A percentile compares a stretch with the other conserved stretches of the same genome.
phyloP scores from a whole-genome alignment of 2,329 filamentous ascomycete species.

The Cladosporium cucumerinum region DNA sequence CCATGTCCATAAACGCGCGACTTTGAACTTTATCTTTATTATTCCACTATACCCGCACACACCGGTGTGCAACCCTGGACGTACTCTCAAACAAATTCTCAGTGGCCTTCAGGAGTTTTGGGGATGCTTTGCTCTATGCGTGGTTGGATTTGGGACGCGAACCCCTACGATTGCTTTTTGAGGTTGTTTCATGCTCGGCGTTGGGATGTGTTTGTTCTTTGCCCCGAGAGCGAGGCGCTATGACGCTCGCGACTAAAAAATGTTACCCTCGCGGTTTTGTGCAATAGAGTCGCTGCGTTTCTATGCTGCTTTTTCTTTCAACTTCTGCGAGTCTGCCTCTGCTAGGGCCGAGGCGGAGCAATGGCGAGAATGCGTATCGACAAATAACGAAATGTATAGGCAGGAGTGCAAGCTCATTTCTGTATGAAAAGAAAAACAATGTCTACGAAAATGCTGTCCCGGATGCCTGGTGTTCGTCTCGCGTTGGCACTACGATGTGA shows the following conservation, averaged over 20 bases:
- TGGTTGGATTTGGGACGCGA: slow-evolving; percentile 1
- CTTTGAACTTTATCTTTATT: slow-evolving; percentile 5
- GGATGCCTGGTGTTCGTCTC: background rate
- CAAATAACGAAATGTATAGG: slow-evolving; percentile 4
- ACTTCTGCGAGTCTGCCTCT: background rate
- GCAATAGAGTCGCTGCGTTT: slow-evolving; percentile 4
- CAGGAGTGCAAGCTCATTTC: slow-evolving; percentile 2
- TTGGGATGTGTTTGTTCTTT: background rate
- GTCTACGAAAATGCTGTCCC: background rate
- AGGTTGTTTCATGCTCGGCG: background rate
- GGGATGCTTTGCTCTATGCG: background rate
- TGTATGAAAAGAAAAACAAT: background rate
- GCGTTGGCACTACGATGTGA: background rate
- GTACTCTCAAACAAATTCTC: slow-evolving; percentile 9
- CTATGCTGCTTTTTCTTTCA: background rate
- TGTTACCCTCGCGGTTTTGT: background rate
- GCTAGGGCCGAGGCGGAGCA: background rate
- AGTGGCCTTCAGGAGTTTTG: background rate
- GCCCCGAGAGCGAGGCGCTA: background rate
- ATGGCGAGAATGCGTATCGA: background rate
- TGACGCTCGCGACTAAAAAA: background rate
- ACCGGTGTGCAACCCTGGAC: slow-evolving; percentile 8
- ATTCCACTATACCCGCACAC: slow-evolving; percentile 11
- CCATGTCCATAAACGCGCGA: background rate
- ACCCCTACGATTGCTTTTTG: background rate